Evolutionary conservation across 2,329 filamentous ascomycete genomes (phyloP).

Genomic region (Verticillium alfalfae): DNA sequence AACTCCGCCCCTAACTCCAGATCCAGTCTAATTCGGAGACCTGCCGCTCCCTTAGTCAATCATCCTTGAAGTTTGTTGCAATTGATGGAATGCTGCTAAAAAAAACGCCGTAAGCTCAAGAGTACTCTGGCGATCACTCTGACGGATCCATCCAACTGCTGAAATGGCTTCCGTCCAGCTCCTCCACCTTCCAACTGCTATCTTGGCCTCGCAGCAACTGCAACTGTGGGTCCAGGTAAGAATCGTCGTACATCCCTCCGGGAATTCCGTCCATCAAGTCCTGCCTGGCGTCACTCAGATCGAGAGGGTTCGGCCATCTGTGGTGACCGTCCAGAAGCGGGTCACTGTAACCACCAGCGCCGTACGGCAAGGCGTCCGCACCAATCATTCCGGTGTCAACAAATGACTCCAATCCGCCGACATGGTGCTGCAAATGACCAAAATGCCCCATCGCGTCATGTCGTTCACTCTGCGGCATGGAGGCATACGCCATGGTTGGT

Average conservation of each 20-base stretch:
- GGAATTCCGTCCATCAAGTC: conserved; percentile 3
- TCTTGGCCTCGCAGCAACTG: conserved; percentile 22
- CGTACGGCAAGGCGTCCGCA: conserved; percentile 7
- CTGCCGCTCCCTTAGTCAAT: too few relatives aligned
- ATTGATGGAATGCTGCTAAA: too few relatives aligned
- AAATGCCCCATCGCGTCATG: conserved; percentile 12
- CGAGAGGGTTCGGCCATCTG: not conserved
- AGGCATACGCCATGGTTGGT: conserved; percentile 16
- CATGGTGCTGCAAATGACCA: conserved; percentile 7
- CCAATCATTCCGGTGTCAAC: conserved; percentile 10
- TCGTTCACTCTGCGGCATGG: conserved; percentile 7
- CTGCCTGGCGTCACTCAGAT: conserved; percentile 2
- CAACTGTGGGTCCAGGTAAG: conserved; percentile 13
- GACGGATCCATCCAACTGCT: conserved; percentile 23
- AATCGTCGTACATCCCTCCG: conserved; percentile 12
- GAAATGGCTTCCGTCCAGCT: conserved; percentile 23
- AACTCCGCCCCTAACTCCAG: too few relatives aligned
- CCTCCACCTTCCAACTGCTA: conserved; percentile 27
- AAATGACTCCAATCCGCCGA: conserved; percentile 11
- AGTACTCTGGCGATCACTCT: conserved; percentile 9
- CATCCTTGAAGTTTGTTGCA: too few relatives aligned
- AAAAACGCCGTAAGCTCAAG: too few relatives aligned
- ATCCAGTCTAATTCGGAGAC: too few relatives aligned
- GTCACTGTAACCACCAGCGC: not conserved
- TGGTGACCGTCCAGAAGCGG: conserved; percentile 1